Conservation (phyloP, 2,329 filamentous ascomycete species). For the Trichoderma koningiopsis region DNA sequence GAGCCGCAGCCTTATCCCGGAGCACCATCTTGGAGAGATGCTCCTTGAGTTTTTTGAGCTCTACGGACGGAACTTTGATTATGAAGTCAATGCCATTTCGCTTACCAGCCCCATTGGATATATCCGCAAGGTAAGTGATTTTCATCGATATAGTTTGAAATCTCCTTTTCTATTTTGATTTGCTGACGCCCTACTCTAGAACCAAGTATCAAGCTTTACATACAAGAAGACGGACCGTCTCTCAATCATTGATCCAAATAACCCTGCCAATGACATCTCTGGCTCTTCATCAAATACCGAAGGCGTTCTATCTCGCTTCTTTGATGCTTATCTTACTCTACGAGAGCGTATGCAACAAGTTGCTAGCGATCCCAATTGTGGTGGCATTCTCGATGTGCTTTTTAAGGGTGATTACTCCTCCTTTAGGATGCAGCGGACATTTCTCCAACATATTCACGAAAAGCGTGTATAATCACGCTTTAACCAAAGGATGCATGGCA, state of each 20-base stretch:
- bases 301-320: slow-evolving; percentile 70
- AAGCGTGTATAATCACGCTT: slow-evolving; percentile 41
- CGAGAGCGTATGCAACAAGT: slow-evolving; percentile 60
- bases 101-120: slow-evolving; percentile 71
- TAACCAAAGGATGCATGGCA: slow-evolving; percentile 29
- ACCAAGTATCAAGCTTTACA: slow-evolving; percentile 47
- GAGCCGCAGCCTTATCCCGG: slow-evolving; percentile 57
- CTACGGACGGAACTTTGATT: slow-evolving; percentile 82
- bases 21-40: slow-evolving; percentile 75
- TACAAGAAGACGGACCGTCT: slow-evolving; percentile 69
- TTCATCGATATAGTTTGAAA: not conserved
- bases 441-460: slow-evolving; percentile 57
- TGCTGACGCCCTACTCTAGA: slow-evolving; percentile 37
- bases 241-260: slow-evolving; percentile 91
- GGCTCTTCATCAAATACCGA: slow-evolving; percentile 75
- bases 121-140: slow-evolving; percentile 69
- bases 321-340: slow-evolving; percentile 61
- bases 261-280: slow-evolving; percentile 81
- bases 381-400: slow-evolving; percentile 66
- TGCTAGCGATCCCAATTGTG: slow-evolving; percentile 35
- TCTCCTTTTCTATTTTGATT: not conserved
- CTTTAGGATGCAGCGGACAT: slow-evolving; percentile 70
- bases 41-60: slow-evolving; percentile 87
- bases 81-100: slow-evolving; percentile 68
- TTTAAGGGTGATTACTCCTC: slow-evolving; percentile 77